These are phyloP conservation scores for Nicotiana obtusifolia DNA, from an alignment of 257 asterid genomes.

Conservation along the genomic window DNA sequence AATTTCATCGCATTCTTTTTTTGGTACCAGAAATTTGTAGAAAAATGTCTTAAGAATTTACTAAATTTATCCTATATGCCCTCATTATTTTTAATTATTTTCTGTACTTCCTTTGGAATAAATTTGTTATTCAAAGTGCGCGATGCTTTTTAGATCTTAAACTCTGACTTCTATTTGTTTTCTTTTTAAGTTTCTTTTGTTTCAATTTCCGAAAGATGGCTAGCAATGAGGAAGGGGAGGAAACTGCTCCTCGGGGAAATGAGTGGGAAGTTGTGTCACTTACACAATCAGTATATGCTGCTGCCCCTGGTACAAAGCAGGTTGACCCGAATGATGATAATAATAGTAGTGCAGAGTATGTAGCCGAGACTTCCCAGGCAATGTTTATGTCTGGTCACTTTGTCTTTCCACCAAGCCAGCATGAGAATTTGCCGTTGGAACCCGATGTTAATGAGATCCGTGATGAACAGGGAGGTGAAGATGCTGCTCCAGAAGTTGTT, in stretches of 20 bases:
- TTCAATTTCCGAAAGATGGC: slow-evolving; percentile 37
- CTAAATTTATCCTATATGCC: background rate
- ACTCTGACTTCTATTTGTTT: background rate
- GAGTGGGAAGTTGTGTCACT: slow-evolving; percentile 95
- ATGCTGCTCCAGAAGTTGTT: slow-evolving; percentile 21
- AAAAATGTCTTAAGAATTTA: background rate
- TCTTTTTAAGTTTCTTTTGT: slow-evolving; percentile 10
- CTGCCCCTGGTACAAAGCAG: slow-evolving; percentile 53
- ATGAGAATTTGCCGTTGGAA: slow-evolving; percentile 54
- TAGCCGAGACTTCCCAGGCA: slow-evolving; percentile 51
- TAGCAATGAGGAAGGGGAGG: slow-evolving; percentile 43
- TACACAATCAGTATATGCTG: slow-evolving; percentile 75
- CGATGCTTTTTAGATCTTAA: background rate
- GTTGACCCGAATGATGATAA: slow-evolving; percentile 31
- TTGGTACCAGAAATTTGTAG: background rate
- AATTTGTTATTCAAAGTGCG: background rate
- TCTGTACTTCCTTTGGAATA: background rate
- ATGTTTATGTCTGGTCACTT: slow-evolving; percentile 77
- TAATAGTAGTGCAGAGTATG: slow-evolving; percentile 24
- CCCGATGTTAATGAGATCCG: slow-evolving; percentile 28
- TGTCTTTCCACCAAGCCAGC: slow-evolving; percentile 72
- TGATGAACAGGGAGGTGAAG: slow-evolving; percentile 31
- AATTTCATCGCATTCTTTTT: background rate
- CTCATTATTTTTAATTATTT: background rate
- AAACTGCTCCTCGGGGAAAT: slow-evolving; percentile 53